Base-by-base conservation (phyloP, 805 yeast species). In the Cyberlindnera lachancei region DNA sequence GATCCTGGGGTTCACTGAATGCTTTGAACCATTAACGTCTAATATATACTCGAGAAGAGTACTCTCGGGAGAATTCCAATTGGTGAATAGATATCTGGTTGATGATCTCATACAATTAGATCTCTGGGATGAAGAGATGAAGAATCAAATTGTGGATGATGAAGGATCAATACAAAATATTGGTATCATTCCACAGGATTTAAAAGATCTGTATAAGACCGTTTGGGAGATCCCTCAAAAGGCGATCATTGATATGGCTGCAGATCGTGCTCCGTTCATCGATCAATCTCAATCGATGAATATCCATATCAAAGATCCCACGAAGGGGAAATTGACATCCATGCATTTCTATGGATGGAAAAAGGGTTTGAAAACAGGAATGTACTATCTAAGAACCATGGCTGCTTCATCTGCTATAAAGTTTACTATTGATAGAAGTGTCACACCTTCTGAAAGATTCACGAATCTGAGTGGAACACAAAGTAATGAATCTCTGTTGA, bases 311-410 rank as follows among this genome's bases (percentile, higher is more conserved):
- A 75, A 73, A 55, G 79, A 78, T 40, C 96, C 96, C 38, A 87
- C 97, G 3, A 83, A 86, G 90, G 94, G 95, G 50, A 92, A 92
- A 60, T 71, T 92, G 55, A 92, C 97, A 6, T 77, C 92, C 44
- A 92, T 92, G 96, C 98, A 92, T 60, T 92, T 92, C 69, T 90
- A 92, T 56, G 97, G 96, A 29, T 92, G 98, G 98, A 83, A 84
- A 68, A 86, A 83, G 67, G 98, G 98, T 40, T 73, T 92, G 56
- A 92, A 92, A 72, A 92, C 98, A 5, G 98, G 98, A 53, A 90
- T 92, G 94, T 92, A 92, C 69, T 92, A 92, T 63, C 68, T 92
- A 59, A 79, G 97, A 63, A 90, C 97, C 9, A 94, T 85, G 69
- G 96, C 97, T 39, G 98, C 98, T 15, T 75, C 95, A 26, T 83